Conservation (phyloP, 352 stramenopile genomes). For the Globisporangium rhizosaccharum region DNA sequence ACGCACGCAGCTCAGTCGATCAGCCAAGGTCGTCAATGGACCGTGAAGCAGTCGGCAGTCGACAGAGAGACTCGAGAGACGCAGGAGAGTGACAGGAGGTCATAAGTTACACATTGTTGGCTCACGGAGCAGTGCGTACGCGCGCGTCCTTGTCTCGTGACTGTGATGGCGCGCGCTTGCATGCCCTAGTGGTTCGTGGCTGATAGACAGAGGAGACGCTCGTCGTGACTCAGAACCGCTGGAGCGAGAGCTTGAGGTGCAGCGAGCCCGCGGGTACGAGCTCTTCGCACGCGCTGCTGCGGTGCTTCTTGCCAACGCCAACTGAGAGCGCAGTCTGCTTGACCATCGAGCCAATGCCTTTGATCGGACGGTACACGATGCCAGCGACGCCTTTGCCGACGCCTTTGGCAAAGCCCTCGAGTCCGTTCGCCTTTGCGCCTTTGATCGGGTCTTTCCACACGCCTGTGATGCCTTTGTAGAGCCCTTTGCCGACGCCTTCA, state of each 20-base stretch:
- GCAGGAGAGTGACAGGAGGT: not conserved
- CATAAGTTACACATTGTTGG: slow-evolving; percentile 61
- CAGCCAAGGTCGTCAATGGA: not conserved
- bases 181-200: not conserved
- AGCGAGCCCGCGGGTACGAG: slow-evolving; percentile 51
- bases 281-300: slow-evolving; percentile 35
- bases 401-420: slow-evolving; percentile 72
- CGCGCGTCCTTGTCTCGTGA: not conserved
- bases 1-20: slow-evolving; percentile 5
- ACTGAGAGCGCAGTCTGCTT: slow-evolving; percentile 70
- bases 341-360: slow-evolving; percentile 68
- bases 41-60: not conserved
- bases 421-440: slow-evolving; percentile 60
- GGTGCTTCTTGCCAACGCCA: slow-evolving; percentile 45
- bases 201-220: not conserved
- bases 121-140: not conserved
- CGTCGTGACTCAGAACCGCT: slow-evolving; percentile 36
- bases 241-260: slow-evolving; percentile 57
- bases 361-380: slow-evolving; percentile 66
- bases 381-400: slow-evolving; percentile 62
- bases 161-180: not conserved
- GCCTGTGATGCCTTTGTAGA: slow-evolving; percentile 68
- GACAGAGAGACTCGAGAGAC: not conserved
- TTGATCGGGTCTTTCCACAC: slow-evolving; percentile 79
- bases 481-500: slow-evolving; percentile 58